Evolutionary conservation across 2,329 filamentous ascomycete species (phyloP), one percentile per base, ranked within the genome.

Genomic region (Talaromyces sp.): DNA sequence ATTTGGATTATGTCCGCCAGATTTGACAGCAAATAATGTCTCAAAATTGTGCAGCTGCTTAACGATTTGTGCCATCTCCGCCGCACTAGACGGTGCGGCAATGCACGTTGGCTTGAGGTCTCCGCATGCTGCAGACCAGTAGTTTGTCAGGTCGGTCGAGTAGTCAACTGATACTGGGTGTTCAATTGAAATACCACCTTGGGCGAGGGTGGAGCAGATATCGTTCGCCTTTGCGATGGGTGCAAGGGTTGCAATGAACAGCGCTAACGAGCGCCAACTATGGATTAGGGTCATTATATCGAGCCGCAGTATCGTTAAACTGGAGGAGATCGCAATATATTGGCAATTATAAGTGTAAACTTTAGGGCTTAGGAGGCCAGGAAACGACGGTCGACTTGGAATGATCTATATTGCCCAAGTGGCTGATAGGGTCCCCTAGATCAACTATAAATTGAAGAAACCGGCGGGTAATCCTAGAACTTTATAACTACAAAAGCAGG

Each of bases 61-160:
- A 42, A 86, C 73, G n/a, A 82, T 75, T 9, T 74, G 72, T 0
- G 81, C 74, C 33, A 86, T 80, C 61, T 86, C 80, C 14, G 76
- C 67, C 0, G 76, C 71, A 30, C 73, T 80, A 11, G 70, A 70
- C 2, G 81, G 80, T 37, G 74, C 72, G 42, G 80, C 69, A 47
- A 79, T 78, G 55, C 79, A 82, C 46, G 69, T 70, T 5, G 79
- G 79, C 37, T 62, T 64, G 22, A 80, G 69, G 37, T 71, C 71
- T 14, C 73, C 66, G 51, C 76, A 76, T 17, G 68, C 65, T 2
- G 72, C 72, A 3, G 78, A 81, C 77, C 77, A 80, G 64, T 80
- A 80, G 19, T 78, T 65, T 7, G 61, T 65, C 57, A 78, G 65
- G 40, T 77, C 75, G 2, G 46, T 46, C 9, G 58, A 65, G 57